These are phyloP conservation scores for Dichotomopilus funicola DNA, from an alignment of 2,329 filamentous ascomycete genomes.

Conservation along the genomic window DNA sequence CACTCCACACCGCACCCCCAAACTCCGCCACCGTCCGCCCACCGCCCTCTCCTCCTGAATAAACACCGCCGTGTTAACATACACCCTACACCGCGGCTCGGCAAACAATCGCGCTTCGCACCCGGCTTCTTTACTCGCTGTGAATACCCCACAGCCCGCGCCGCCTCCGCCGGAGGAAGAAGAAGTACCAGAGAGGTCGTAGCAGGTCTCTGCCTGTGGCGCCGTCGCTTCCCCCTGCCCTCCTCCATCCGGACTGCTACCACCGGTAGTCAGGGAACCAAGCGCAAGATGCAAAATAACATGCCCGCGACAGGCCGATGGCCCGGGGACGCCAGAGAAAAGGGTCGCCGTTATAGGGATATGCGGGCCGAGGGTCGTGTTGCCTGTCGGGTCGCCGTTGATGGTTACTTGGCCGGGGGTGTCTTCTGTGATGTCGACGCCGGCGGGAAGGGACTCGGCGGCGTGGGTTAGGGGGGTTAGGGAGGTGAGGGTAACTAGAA, in stretches of 20 bases:
- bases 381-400: constrained; percentile 34
- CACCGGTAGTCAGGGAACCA: constrained; percentile 8
- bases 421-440: constrained; percentile 21
- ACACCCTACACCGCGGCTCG: constrained; percentile 30
- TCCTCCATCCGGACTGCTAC: no score
- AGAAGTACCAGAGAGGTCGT: constrained; percentile 26
- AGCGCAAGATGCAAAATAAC: constrained; percentile 26
- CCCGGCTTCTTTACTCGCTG: constrained; percentile 33
- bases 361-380: constrained; percentile 34
- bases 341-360: constrained; percentile 45
- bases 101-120: constrained; percentile 33
- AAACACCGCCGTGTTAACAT: constrained; percentile 33
- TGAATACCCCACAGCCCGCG: constrained; percentile 32
- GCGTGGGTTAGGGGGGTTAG: neutral
- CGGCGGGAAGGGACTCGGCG: constrained; percentile 12
- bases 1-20: constrained; percentile 32
- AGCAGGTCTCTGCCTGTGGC: constrained; percentile 27
- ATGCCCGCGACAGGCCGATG: constrained; percentile 31
- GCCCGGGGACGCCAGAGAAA: constrained; percentile 32
- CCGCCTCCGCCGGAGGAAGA: constrained; percentile 2
- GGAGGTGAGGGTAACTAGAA: neutral
- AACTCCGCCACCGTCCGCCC: constrained; percentile 31
- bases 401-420: constrained; percentile 31
- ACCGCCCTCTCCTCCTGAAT: constrained; percentile 29
- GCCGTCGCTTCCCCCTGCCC: constrained; percentile 12